Percentiles rank a stretch among this genome's conserved stretches.
Evolutionary conservation across 768 basidiomycete species (phyloP).

Genomic region (Arthromyces matolae): DNA sequence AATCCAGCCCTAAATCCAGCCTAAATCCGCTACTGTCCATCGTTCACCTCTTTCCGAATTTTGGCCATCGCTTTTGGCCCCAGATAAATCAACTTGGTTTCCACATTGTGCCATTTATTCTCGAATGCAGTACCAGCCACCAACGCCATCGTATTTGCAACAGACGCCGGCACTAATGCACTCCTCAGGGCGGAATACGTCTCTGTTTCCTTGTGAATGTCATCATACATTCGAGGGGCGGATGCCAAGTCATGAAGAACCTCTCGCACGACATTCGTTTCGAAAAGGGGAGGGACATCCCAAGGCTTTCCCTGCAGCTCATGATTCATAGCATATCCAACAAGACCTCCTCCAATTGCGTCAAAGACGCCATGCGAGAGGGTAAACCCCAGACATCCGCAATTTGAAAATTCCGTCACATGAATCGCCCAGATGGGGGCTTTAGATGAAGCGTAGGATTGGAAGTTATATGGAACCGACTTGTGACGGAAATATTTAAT

Average conservation of each 20-base stretch:
- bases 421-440: conserved; percentile 3
- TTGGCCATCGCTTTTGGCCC: background rate
- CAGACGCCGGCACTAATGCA: too few relatives aligned
- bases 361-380: conserved; percentile 6
- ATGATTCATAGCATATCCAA: background rate
- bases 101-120: too few relatives aligned
- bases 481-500: too few relatives aligned
- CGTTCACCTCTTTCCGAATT: background rate
- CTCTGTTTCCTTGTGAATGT: too few relatives aligned
- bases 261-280: conserved; percentile 1
- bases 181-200: background rate
- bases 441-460: background rate
- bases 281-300: background rate
- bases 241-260: background rate
- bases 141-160: too few relatives aligned
- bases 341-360: conserved; percentile 1
- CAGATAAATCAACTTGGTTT: too few relatives aligned
- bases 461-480: background rate
- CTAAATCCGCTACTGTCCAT: too few relatives aligned
- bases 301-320: too few relatives aligned
- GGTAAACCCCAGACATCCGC: conserved; percentile 3
- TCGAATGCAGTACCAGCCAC: too few relatives aligned
- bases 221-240: too few relatives aligned
- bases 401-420: too few relatives aligned
- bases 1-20: too few relatives aligned